Evolutionary conservation across 1,284 basidiomycete genomes (phyloP).

Genomic region (Ustilago hordei): DNA sequence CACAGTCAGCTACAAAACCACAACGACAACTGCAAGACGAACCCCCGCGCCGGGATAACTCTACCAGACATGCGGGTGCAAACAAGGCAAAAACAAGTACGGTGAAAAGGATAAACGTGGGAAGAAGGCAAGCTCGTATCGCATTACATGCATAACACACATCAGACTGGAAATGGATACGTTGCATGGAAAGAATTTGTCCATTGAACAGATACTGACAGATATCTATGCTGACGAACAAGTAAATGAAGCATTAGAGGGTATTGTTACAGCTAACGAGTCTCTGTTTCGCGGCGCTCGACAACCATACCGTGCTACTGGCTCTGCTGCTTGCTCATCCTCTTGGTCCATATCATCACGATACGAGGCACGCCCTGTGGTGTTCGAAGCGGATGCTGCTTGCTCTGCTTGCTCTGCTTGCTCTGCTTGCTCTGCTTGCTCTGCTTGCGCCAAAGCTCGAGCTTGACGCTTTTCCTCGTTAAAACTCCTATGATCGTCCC

Average conservation of each 20-base stretch:
- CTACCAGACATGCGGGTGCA: too few relatives aligned
- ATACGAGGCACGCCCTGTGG: background rate
- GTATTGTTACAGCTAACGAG: conserved; percentile 10
- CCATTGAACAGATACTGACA: background rate
- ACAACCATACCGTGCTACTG: background rate
- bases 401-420: background rate
- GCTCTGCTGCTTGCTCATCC: background rate
- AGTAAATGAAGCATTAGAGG: conserved; percentile 1
- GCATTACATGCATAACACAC: too few relatives aligned
- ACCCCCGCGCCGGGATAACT: too few relatives aligned
- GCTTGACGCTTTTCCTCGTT: conserved; percentile 22
- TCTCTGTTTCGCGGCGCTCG: background rate
- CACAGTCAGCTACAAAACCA: too few relatives aligned
- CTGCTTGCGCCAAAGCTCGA: background rate
- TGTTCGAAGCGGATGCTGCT: background rate
- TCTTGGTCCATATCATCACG: background rate
- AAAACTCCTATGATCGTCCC: conserved; percentile 40
- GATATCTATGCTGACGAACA: conserved; percentile 5
- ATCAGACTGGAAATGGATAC: too few relatives aligned
- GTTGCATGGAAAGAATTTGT: background rate
- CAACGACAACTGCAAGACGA: too few relatives aligned
- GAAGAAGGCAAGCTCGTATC: too few relatives aligned
- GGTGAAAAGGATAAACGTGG: too few relatives aligned
- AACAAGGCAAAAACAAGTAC: too few relatives aligned
- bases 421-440: background rate